These are phyloP conservation scores for Xylariaceae sp. DNA, from an alignment of 2,329 filamentous ascomycete species.

Conservation along the genomic window DNA sequence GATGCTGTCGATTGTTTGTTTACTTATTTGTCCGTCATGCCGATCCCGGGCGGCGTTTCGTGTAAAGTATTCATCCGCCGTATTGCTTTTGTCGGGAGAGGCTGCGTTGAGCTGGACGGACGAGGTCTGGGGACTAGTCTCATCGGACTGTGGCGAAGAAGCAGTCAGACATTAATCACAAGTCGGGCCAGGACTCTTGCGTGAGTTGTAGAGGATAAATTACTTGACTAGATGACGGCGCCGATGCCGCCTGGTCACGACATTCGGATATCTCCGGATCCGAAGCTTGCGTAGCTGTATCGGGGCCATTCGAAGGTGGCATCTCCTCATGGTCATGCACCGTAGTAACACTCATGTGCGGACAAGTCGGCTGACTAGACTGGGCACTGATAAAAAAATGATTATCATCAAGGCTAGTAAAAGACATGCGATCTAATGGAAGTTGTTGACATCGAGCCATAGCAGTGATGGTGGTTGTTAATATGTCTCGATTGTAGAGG, in stretches of 20 bases:
- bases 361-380: slow-evolving; percentile 23
- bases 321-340: slow-evolving; percentile 10
- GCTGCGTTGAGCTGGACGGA: not conserved
- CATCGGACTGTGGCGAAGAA: slow-evolving; percentile 8
- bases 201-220: not conserved
- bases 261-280: slow-evolving; percentile 17
- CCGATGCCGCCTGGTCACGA: not conserved
- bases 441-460: slow-evolving; percentile 9
- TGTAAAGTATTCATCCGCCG: not conserved
- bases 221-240: not conserved
- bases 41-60: slow-evolving; percentile 1
- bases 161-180: slow-evolving; percentile 17
- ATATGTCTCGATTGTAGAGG: slow-evolving; percentile 3
- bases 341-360: slow-evolving; percentile 19
- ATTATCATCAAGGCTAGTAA: slow-evolving; percentile 21
- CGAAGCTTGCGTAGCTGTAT: slow-evolving; percentile 1
- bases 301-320: slow-evolving; percentile 7
- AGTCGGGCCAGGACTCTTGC: slow-evolving; percentile 9
- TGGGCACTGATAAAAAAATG: slow-evolving; percentile 27
- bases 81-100: not conserved
- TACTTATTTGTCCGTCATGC: slow-evolving; percentile 10
- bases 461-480: not conserved
- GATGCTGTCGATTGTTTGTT: slow-evolving; percentile 24
- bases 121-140: not conserved
- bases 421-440: slow-evolving; percentile 8